A percentile compares a stretch with the other conserved stretches of the same genome.
Evolutionary conservation across 2,329 filamentous ascomycete species (phyloP).

Genomic region (Pseudocercospora pini-densiflorae): DNA sequence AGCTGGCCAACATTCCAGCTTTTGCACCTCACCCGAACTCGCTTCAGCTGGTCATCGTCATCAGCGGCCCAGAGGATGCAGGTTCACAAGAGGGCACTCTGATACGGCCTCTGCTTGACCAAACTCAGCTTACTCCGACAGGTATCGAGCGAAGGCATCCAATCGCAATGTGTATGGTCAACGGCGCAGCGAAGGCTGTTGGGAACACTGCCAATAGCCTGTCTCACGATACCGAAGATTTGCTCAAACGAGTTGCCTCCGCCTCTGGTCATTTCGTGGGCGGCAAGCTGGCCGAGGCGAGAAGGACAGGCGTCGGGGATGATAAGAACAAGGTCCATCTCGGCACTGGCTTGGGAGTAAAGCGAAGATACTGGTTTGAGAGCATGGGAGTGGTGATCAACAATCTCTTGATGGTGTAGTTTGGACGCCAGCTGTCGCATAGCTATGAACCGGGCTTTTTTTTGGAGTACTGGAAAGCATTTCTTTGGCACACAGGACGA

Average conservation of each 20-base stretch:
- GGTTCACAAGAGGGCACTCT: conserved; percentile 39
- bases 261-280: conserved; percentile 30
- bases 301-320: conserved; percentile 14
- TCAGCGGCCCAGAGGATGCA: conserved; percentile 56
- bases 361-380: conserved; percentile 77
- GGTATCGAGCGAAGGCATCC: conserved; percentile 72
- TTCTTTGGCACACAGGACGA: neutral
- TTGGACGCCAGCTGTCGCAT: neutral
- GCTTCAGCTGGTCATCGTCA: conserved; percentile 80
- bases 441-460: too few relatives aligned
- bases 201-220: neutral
- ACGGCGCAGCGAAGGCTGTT: conserved; percentile 49
- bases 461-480: neutral
- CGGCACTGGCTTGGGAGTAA: conserved; percentile 68
- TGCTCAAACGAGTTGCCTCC: conserved; percentile 60
- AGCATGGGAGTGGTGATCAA: conserved; percentile 79
- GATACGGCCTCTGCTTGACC: conserved; percentile 74
- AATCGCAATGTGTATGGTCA: conserved; percentile 83
- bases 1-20: conserved; percentile 82
- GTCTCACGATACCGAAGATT: conserved; percentile 41
- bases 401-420: conserved; percentile 65
- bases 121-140: conserved; percentile 70
- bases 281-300: conserved; percentile 22
- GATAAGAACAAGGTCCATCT: conserved; percentile 26
- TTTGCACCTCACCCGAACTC: conserved; percentile 58